Evolutionary conservation across 164 flowering plant genomes (phyloP).

Genomic region (Berberis vulgaris): DNA sequence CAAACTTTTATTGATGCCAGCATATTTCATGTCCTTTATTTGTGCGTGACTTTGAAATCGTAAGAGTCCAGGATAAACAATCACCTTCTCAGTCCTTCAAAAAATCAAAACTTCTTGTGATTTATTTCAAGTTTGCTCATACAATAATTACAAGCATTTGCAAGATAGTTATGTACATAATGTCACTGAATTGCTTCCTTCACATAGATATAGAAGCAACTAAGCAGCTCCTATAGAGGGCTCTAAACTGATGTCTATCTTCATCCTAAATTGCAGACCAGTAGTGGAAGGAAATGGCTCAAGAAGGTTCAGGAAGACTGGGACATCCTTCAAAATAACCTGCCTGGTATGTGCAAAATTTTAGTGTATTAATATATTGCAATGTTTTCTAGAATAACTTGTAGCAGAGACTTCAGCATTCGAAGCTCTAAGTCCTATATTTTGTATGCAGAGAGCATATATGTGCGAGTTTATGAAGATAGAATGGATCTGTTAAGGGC

Average conservation of each 20-base stretch:
- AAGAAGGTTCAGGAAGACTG: slow-evolving; percentile 97
- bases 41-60: too few species aligned
- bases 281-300: slow-evolving; percentile 76
- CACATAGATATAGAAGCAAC: too few species aligned
- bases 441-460: slow-evolving; percentile 59
- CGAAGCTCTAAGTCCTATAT: background rate
- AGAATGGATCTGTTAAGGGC: slow-evolving; percentile 97
- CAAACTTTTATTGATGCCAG: background rate
- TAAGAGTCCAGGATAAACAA: too few species aligned
- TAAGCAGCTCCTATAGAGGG: background rate
- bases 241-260: background rate
- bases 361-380: background rate
- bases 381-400: background rate
- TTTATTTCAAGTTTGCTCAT: too few species aligned
- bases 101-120: too few species aligned
- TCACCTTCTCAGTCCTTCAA: too few species aligned
- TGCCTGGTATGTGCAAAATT: slow-evolving; percentile 54
- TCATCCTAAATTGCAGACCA: slow-evolving; percentile 36
- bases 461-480: slow-evolving; percentile 92
- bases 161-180: too few species aligned
- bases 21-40: background rate
- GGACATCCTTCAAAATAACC: slow-evolving; percentile 89
- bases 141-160: too few species aligned
- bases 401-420: background rate
- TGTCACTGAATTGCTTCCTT: too few species aligned